These are phyloP conservation scores for Paraleonurus japonicus DNA, from an alignment of 257 asterid genomes.

Conservation along the genomic window DNA sequence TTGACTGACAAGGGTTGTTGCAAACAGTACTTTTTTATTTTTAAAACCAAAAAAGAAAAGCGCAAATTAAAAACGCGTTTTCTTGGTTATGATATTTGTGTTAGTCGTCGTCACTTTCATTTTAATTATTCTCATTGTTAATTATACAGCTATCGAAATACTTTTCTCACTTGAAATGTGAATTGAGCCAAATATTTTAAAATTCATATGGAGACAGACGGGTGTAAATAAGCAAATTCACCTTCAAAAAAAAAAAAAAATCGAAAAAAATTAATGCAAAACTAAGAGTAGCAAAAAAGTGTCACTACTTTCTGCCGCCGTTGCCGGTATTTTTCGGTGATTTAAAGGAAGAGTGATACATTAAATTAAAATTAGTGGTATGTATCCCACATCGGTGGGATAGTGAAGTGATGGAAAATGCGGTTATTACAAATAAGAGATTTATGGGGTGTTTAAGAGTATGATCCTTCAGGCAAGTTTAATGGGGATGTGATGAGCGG, in stretches of 20 bases:
- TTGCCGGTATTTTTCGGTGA: no score
- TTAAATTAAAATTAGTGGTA: background rate
- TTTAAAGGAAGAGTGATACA: no score
- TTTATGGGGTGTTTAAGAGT: background rate
- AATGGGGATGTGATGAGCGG: background rate
- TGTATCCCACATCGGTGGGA: background rate
- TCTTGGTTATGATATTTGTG: background rate
- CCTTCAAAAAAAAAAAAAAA: no score
- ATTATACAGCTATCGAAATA: background rate
- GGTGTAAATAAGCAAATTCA: no score
- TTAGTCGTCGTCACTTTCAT: background rate
- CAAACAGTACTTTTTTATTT: background rate
- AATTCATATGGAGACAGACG: no score
- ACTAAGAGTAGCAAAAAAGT: no score
- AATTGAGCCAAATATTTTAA: no score
- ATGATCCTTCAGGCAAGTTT: constrained; percentile 1
- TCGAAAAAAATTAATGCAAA: no score
- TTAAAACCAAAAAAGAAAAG: no score
- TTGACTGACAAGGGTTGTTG: constrained; percentile 1
- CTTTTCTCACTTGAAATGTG: no score
- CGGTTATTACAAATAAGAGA: background rate
- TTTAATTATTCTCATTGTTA: background rate
- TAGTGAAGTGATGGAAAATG: background rate
- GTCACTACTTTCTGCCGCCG: no score
- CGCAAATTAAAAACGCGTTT: background rate